phyloP scores from a whole-genome alignment of 2,329 filamentous ascomycete species.

The Akanthomyces muscarius region DNA sequence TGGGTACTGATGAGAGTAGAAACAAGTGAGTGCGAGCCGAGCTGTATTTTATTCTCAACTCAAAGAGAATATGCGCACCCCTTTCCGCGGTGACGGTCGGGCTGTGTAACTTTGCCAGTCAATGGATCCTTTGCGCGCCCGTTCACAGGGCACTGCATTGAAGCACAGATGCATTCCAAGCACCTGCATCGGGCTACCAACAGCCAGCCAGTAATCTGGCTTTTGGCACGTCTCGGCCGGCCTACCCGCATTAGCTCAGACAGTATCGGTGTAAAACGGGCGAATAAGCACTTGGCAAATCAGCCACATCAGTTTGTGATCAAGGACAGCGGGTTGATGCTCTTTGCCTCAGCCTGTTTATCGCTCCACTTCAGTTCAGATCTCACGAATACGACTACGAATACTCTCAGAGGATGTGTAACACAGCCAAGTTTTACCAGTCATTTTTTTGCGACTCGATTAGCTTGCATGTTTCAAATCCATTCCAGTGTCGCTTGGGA shows the following conservation, averaged over 20 bases:
- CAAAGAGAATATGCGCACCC: not conserved
- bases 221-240: not conserved
- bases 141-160: not conserved
- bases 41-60: not conserved
- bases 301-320: not conserved
- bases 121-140: not conserved
- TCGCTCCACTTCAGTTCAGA: too few relatives aligned
- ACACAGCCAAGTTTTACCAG: too few relatives aligned
- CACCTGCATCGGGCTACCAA: not conserved
- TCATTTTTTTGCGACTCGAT: too few relatives aligned
- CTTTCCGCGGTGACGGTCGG: not conserved
- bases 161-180: not conserved
- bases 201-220: not conserved
- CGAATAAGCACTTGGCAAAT: not conserved
- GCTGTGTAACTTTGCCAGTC: not conserved
- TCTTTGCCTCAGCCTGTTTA: too few relatives aligned
- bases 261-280: not conserved
- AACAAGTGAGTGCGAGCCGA: not conserved
- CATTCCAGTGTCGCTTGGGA: too few relatives aligned
- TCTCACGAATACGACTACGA: too few relatives aligned
- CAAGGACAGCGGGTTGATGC: too few relatives aligned
- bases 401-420: too few relatives aligned
- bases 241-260: not conserved
- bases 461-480: too few relatives aligned
- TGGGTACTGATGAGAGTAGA: not conserved